phyloP scores from a whole-genome alignment of 345 rosid species.

The Populus deltoides region DNA sequence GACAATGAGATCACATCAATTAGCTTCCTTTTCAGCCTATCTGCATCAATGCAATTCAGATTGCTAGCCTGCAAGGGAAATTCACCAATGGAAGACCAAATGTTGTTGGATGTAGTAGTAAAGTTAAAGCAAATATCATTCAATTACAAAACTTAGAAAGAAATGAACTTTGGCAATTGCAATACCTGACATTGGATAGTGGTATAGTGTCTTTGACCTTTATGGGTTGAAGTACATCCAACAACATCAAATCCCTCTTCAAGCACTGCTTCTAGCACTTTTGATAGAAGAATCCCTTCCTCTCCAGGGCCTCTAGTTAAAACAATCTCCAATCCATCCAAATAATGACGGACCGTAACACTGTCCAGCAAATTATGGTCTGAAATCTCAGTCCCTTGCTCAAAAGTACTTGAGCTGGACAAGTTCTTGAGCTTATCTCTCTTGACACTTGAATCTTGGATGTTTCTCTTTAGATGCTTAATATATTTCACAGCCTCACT shows the following conservation, averaged over 20 bases:
- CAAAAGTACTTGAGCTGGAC: slow-evolving; percentile 21
- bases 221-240: slow-evolving; percentile 22
- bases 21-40: slow-evolving; percentile 24
- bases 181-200: slow-evolving; percentile 39
- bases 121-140: neutral
- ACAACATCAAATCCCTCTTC: slow-evolving; percentile 34
- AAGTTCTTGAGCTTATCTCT: slow-evolving; percentile 42
- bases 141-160: neutral
- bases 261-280: slow-evolving; percentile 25
- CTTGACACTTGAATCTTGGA: slow-evolving; percentile 38
- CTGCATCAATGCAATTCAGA: slow-evolving; percentile 5
- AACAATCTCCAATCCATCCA: slow-evolving; percentile 52
- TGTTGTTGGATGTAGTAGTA: neutral
- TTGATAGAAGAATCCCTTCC: slow-evolving; percentile 24
- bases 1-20: slow-evolving; percentile 7
- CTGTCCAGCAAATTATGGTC: neutral
- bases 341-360: slow-evolving; percentile 38
- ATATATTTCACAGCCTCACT: slow-evolving; percentile 67
- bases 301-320: slow-evolving; percentile 29
- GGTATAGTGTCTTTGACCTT: slow-evolving; percentile 11
- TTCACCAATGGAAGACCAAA: neutral
- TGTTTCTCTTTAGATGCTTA: slow-evolving; percentile 41
- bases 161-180: neutral
- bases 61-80: slow-evolving; percentile 19
- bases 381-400: slow-evolving; percentile 1